These are phyloP conservation scores for Volvox reticuliferus DNA, from an alignment of 139 green algal genomes.

Conservation along the genomic window DNA sequence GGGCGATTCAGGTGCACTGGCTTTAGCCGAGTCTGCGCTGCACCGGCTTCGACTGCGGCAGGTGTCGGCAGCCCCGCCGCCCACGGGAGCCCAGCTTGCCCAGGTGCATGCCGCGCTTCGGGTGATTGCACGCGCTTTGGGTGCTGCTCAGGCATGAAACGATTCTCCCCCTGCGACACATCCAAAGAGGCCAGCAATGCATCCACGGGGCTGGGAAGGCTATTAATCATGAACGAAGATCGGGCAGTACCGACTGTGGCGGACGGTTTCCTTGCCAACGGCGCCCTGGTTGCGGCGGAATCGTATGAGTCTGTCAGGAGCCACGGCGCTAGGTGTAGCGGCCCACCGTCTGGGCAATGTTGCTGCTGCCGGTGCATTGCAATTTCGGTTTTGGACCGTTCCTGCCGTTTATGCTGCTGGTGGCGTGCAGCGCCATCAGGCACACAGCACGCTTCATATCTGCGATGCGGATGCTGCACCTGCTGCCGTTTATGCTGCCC, in stretches of 20 bases:
- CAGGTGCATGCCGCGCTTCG: not conserved
- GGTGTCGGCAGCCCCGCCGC: not conserved
- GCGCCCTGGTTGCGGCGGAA: not conserved
- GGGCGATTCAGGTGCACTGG: no score
- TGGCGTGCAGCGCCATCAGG: not conserved
- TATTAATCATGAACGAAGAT: not conserved
- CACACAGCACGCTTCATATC: not conserved
- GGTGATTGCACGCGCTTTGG: not conserved
- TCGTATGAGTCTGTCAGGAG: not conserved
- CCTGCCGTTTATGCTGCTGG: not conserved
- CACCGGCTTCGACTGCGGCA: not conserved
- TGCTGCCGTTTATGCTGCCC: not conserved
- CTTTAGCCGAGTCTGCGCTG: no score
- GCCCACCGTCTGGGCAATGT: not conserved
- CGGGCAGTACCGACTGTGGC: not conserved
- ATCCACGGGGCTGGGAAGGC: not conserved
- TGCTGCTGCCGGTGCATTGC: not conserved
- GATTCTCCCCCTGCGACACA: not conserved
- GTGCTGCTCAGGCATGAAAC: not conserved
- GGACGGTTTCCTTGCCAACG: not conserved
- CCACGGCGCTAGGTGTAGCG: constrained; percentile 4
- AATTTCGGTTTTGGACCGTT: not conserved
- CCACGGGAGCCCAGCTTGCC: not conserved
- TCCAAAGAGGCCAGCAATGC: constrained; percentile 1
- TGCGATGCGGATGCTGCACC: not conserved